Evolutionary conservation across 208 protist species (phyloP), one percentile per base, ranked within the genome.

Genomic region (Leishmania amazonensis): DNA sequence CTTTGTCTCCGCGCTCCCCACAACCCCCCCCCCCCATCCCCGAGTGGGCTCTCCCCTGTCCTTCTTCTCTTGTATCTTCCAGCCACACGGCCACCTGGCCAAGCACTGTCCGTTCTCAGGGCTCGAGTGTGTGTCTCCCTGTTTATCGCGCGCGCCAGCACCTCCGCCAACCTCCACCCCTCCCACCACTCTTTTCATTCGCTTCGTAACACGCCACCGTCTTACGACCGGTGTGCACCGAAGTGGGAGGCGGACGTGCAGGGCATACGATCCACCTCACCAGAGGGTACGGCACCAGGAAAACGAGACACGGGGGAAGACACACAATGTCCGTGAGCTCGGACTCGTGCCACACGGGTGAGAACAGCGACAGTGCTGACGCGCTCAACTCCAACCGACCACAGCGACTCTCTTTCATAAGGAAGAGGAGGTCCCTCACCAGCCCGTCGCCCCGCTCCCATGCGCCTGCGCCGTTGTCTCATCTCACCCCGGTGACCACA

Each of bases 351-450:
- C 76, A 60, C 21, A 21, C 45, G 21, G 78, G 76, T 49, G 57
- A 57, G 28, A n/a, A 71, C 45, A 78, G 70, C 71, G 76, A 78
- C 47, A 54, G 71, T 65, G 47, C 47, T 15, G 67, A 19, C 31
- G n/a, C 75, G 3, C 76, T 85, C 68, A 80, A 65, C 81, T 81
- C 81, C 60, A 85, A 85, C 76, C 28, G 60, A 45, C 81, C 81
- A 1, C 75, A 78, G n/a, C 47, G 54, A 42, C 81, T 78, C 35
- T 28, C 67, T 11, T 8, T 53, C 3, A 13, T 47, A 24, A 78
- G 57, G 28, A 67, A 53, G 35, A 51, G 35, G 15, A 35, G 24
- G 11, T 51, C 31, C 38, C n/a, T 24, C 40, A 53, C 54, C 31
- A 6, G 17, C 57, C 24, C 13, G 35, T 21, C 42, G 5, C 67